Evolutionary conservation across 352 stramenopile genomes (phyloP).

Genomic region (Aphanomyces cochlioides): DNA sequence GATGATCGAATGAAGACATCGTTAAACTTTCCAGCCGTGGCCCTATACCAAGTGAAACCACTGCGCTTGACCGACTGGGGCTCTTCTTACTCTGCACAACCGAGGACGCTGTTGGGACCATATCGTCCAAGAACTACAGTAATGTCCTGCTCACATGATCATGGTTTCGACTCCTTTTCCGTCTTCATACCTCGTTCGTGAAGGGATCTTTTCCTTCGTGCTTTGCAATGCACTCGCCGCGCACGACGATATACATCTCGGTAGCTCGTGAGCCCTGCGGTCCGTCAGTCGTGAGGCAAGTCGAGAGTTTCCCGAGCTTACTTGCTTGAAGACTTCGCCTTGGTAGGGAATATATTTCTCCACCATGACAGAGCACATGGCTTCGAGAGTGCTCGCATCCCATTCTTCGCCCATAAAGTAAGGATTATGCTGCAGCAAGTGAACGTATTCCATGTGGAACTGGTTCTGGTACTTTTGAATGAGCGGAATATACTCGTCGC

Average conservation of each 20-base stretch:
- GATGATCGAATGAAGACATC: conserved; percentile 75
- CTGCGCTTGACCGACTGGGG: no score
- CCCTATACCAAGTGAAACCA: conserved; percentile 35
- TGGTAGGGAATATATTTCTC: conserved; percentile 74
- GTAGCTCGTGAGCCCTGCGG: conserved; percentile 60
- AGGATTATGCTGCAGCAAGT: conserved; percentile 67
- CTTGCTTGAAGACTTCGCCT: conserved; percentile 76
- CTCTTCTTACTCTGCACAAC: conserved; percentile 67
- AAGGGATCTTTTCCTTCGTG: conserved; percentile 75
- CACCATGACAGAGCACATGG: conserved; percentile 81
- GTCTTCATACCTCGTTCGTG: conserved; percentile 38
- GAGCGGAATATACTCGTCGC: conserved; percentile 77
- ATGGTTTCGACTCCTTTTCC: no score
- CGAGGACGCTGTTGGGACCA: conserved; percentile 67
- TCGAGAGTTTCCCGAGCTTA: conserved; percentile 30
- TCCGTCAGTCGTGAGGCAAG: conserved; percentile 49
- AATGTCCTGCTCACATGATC: neutral
- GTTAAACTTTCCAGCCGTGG: conserved; percentile 74
- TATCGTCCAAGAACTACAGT: conserved; percentile 53
- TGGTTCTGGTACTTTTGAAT: conserved; percentile 84
- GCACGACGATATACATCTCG: conserved; percentile 71
- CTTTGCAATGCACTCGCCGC: conserved; percentile 69
- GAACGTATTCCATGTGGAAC: conserved; percentile 74
- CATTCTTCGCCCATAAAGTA: conserved; percentile 76
- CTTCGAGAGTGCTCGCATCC: conserved; percentile 78